These are phyloP conservation scores for Coemansia sp. DNA, from an alignment of 192 early-diverging fungal genomes.

Conservation along the genomic window DNA sequence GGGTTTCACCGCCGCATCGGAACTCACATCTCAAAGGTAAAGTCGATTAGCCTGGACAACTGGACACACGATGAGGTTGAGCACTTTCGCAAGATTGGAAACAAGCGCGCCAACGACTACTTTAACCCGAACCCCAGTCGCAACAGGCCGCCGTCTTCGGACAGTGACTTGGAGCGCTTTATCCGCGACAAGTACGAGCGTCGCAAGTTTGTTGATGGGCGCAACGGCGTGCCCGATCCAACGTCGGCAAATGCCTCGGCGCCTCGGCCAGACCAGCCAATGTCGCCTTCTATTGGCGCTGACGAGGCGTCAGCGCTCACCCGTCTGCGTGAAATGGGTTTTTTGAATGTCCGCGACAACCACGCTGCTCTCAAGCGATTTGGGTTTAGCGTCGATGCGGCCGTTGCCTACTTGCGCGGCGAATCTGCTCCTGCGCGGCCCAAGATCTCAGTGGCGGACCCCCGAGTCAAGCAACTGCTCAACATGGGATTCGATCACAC, in stretches of 20 bases:
- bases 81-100: constrained; percentile 56
- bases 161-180: constrained; percentile 81
- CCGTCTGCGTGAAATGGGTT: constrained; percentile 77
- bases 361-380: constrained; percentile 66
- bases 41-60: constrained; percentile 82
- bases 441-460: constrained; percentile 36
- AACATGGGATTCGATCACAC: constrained; percentile 76
- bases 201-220: constrained; percentile 59
- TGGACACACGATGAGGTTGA: constrained; percentile 88
- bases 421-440: constrained; percentile 33
- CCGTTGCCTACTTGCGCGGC: constrained; percentile 67
- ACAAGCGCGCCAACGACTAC: constrained; percentile 64
- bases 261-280: not conserved
- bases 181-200: constrained; percentile 93
- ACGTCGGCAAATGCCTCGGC: constrained; percentile 15
- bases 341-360: constrained; percentile 67
- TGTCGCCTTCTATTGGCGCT: constrained; percentile 9
- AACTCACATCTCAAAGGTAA: constrained; percentile 89
- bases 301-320: constrained; percentile 46
- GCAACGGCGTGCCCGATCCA: constrained; percentile 32
- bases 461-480: constrained; percentile 61
- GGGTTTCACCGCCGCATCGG: constrained; percentile 80
- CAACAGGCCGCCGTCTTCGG: constrained; percentile 63
- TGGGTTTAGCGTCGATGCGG: constrained; percentile 70
- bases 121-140: constrained; percentile 70